phyloP scores from a whole-genome alignment of 371 early-diverging fungal species.

The Smittium mucronatum region DNA sequence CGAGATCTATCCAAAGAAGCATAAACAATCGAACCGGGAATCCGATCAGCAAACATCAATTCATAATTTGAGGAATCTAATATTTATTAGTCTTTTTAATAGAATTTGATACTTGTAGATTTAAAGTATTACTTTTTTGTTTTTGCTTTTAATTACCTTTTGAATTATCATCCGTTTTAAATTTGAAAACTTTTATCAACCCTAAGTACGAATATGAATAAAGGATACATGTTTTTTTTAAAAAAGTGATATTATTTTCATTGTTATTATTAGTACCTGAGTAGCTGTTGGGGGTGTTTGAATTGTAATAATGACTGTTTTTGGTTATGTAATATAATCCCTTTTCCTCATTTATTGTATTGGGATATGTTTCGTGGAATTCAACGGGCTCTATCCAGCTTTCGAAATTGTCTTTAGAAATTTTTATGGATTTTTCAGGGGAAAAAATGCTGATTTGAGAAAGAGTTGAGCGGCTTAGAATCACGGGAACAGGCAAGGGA shows the following conservation, averaged over 20 bases:
- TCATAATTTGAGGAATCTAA: slow-evolving; percentile 16
- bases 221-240: neutral
- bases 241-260: neutral
- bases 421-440: neutral
- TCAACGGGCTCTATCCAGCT: slow-evolving; percentile 8
- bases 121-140: too few relatives aligned
- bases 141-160: neutral
- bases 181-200: neutral
- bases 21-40: slow-evolving; percentile 24
- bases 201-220: neutral
- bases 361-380: neutral
- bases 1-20: slow-evolving; percentile 27
- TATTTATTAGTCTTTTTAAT: slow-evolving; percentile 7
- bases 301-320: slow-evolving; percentile 2
- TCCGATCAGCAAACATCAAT: slow-evolving; percentile 28
- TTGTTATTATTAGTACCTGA: neutral
- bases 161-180: neutral
- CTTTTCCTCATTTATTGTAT: neutral
- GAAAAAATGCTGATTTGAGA: neutral
- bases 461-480: neutral
- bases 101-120: neutral
- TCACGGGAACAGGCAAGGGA: neutral
- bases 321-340: slow-evolving; percentile 7
- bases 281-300: neutral
- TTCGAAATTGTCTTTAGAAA: slow-evolving; percentile 7